phyloP scores from a whole-genome alignment of 2,329 filamentous ascomycete species.

The Apiospora arundinis region DNA sequence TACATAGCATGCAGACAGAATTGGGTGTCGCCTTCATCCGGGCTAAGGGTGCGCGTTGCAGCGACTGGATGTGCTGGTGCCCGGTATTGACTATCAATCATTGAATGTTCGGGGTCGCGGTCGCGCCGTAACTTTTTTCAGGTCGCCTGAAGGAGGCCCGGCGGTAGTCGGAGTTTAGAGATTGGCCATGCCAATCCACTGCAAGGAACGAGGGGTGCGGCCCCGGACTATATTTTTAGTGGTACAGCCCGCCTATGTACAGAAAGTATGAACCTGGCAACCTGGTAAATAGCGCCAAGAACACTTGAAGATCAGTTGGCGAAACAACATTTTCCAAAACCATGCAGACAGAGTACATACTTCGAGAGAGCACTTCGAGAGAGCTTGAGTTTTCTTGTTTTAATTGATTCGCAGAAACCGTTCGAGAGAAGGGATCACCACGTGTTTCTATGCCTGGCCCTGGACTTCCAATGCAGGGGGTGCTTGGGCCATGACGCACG shows the following conservation, averaged over 20 bases:
- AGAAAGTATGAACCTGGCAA: not conserved
- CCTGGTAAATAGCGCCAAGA: not conserved
- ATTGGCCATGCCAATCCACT: not conserved
- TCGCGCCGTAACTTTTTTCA: not conserved
- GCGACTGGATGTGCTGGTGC: not conserved
- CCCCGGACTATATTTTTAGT: slow-evolving; percentile 10
- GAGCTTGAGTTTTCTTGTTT: not conserved
- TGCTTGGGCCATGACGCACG: slow-evolving; percentile 4
- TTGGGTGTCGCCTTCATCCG: slow-evolving; percentile 37
- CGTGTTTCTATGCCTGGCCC: not conserved
- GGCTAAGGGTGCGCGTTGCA: not conserved
- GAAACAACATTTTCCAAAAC: no score
- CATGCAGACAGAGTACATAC: no score
- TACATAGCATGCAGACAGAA: slow-evolving; percentile 40
- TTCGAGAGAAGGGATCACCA: not conserved
- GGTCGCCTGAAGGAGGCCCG: not conserved
- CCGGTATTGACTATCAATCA: not conserved
- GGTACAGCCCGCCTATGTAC: not conserved
- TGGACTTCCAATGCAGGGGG: not conserved
- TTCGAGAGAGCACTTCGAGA: no score
- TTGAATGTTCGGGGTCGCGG: not conserved
- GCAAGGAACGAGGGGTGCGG: not conserved
- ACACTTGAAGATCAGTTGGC: no score
- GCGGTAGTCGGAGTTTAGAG: slow-evolving; percentile 11
- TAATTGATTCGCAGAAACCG: not conserved